Evolutionary conservation across 805 yeast genomes (phyloP).

Genomic region (Kodamaea restingae): DNA sequence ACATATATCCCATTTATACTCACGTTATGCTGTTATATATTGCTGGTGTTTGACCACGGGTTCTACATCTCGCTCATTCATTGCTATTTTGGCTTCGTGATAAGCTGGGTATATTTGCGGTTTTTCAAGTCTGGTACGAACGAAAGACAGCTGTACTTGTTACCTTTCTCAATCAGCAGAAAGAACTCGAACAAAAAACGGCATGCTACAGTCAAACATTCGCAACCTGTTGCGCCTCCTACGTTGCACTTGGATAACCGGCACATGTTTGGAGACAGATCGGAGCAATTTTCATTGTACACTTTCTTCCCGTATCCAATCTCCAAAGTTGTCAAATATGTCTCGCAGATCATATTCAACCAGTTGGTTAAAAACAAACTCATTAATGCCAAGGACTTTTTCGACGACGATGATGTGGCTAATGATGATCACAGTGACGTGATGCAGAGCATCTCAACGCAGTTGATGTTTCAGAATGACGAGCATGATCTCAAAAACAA

Average conservation of each 20-base stretch:
- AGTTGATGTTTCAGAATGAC: conserved; percentile 14
- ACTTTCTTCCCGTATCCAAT: conserved; percentile 43
- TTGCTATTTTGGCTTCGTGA: conserved; percentile 28
- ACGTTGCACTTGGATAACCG: conserved; percentile 11
- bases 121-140: conserved; percentile 39
- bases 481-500: conserved; percentile 33
- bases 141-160: conserved; percentile 39
- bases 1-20: conserved; percentile 37
- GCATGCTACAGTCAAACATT: conserved; percentile 2
- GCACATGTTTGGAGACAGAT: conserved; percentile 22
- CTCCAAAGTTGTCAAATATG: conserved; percentile 21
- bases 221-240: conserved; percentile 1
- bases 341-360: conserved; percentile 19
- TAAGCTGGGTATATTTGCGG: conserved; percentile 39
- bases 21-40: conserved; percentile 18
- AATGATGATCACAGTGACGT: conserved; percentile 16
- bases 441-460: conserved; percentile 8
- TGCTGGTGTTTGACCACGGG: conserved; percentile 24
- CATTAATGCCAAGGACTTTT: conserved; percentile 21
- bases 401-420: conserved; percentile 19
- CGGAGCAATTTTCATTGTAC: conserved; percentile 30
- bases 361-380: conserved; percentile 18
- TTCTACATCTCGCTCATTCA: conserved; percentile 23
- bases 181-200: conserved; percentile 15
- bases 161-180: conserved; percentile 30